Evolutionary conservation across 352 stramenopile species (phyloP), one percentile per base, ranked within the genome.

Genomic region (Pythium brassicae): DNA sequence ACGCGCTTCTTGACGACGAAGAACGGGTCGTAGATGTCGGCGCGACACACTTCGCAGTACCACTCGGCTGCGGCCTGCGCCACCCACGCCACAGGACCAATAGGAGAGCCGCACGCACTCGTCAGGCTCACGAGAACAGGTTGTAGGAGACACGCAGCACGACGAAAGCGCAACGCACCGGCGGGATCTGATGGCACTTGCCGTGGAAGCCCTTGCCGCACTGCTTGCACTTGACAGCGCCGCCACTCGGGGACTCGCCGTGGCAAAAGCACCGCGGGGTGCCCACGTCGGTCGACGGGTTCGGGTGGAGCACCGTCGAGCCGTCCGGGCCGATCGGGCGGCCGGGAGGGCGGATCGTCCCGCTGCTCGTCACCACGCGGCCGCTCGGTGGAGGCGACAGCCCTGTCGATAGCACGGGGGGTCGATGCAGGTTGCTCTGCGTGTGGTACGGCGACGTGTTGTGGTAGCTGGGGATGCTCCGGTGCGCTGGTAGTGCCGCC

Each of bases 101-200:
- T n/a, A n/a, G n/a, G n/a, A n/a, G n/a, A n/a, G n/a, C n/a, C n/a
- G n/a, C n/a, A n/a, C n/a, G n/a, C n/a, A n/a, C n/a, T n/a, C n/a
- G n/a, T n/a, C n/a, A n/a, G n/a, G n/a, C n/a, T n/a, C n/a, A n/a
- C n/a, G n/a, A n/a, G n/a, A n/a, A n/a, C n/a, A n/a, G n/a, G n/a
- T n/a, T n/a, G n/a, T n/a, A n/a, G n/a, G n/a, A n/a, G n/a, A n/a
- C n/a, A n/a, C n/a, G n/a, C n/a, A 57, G 27, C 8, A 42, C 14
- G 14, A 27, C 39, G 3, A 50, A 10, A 50, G n/a, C 46, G 14
- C 19, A 19, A 62, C 61, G 8, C 50, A 87, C 75, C 61, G 71
- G 72, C 54, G 81, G 63, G 47, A 89, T 63, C 58, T 91, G 79
- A 49, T 91, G 78, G 53, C 82, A 94, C 49, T 91, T 91, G 50